These are phyloP conservation scores for Hyparrhenia diplandra DNA, from an alignment of 176 grass and related monocot species.

Conservation along the genomic window DNA sequence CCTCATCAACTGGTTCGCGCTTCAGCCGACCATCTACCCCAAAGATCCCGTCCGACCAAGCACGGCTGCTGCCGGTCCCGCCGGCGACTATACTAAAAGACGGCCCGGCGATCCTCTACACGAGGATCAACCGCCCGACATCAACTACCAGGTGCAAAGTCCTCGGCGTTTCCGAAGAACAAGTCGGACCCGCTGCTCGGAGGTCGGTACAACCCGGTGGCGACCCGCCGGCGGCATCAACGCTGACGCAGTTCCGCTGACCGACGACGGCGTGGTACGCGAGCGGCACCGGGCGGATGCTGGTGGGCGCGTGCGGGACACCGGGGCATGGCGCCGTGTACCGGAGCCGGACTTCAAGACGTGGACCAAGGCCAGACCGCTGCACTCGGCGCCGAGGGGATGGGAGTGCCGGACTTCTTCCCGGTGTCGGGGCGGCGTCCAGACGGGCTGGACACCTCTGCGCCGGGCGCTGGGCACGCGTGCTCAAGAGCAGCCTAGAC, in stretches of 20 bases:
- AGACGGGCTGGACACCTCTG: not conserved
- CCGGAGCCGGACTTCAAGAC: slow-evolving; percentile 18
- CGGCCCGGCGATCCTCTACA: slow-evolving; percentile 38
- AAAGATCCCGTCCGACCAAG: slow-evolving; percentile 32
- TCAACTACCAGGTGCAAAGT: slow-evolving; percentile 55
- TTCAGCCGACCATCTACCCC: slow-evolving; percentile 41
- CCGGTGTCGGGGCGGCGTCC: slow-evolving; percentile 29
- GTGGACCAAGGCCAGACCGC: not conserved
- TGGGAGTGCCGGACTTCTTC: slow-evolving; percentile 94
- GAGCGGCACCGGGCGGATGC: slow-evolving; percentile 43
- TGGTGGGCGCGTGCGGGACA: slow-evolving; percentile 32
- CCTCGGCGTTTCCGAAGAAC: slow-evolving; percentile 49
- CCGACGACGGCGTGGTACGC: slow-evolving; percentile 53
- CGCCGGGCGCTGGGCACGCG: not conserved
- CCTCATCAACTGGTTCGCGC: slow-evolving; percentile 53
- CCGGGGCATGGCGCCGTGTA: slow-evolving; percentile 29
- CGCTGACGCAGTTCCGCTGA: slow-evolving; percentile 52
- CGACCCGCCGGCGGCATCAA: slow-evolving; percentile 24
- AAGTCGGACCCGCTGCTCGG: slow-evolving; percentile 40
- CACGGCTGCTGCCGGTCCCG: slow-evolving; percentile 52
- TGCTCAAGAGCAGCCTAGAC: not conserved
- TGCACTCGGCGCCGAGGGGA: slow-evolving; percentile 53
- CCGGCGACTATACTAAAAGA: slow-evolving; percentile 43
- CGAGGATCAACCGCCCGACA: slow-evolving; percentile 16
- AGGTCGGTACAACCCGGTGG: slow-evolving; percentile 45